These are phyloP conservation scores for Hypholoma fasciculare DNA, from an alignment of 768 basidiomycete species.

Conservation along the genomic window DNA sequence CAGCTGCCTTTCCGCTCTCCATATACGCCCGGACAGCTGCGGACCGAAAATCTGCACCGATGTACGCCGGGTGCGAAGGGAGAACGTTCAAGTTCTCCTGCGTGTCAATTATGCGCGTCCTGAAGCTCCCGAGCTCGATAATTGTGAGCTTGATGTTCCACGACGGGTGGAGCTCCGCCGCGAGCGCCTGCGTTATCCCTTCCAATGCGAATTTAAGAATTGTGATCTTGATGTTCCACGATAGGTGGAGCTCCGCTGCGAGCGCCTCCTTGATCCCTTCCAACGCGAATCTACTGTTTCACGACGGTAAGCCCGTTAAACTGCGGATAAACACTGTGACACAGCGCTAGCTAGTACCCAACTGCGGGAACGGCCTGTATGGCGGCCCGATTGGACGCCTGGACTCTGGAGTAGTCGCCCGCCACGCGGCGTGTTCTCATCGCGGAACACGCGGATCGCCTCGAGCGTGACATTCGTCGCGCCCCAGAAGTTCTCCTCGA, in stretches of 20 bases:
- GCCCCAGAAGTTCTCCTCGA: slow-evolving; percentile 41
- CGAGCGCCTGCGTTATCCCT: neutral
- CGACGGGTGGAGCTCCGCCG: neutral
- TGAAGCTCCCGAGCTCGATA: neutral
- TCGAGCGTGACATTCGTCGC: slow-evolving; percentile 30
- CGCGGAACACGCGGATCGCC: slow-evolving; percentile 34
- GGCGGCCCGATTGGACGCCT: slow-evolving; percentile 32
- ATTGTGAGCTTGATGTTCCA: neutral
- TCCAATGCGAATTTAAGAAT: neutral
- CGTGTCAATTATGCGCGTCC: neutral
- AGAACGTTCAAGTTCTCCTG: neutral
- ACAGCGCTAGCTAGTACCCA: slow-evolving; percentile 16
- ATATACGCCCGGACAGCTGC: neutral
- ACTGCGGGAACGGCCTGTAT: slow-evolving; percentile 22
- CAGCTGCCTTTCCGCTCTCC: neutral
- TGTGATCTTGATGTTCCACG: neutral
- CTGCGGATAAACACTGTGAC: neutral
- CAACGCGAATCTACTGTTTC: neutral
- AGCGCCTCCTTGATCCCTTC: neutral
- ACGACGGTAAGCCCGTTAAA: too few species aligned
- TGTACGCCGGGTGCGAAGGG: neutral
- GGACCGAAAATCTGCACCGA: neutral
- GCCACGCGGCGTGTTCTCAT: slow-evolving; percentile 35
- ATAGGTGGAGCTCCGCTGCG: neutral
- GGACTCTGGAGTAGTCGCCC: slow-evolving; percentile 41